Evolutionary conservation across 1,139 yeast species (phyloP).

Genomic region (Candida labiduridarum): DNA sequence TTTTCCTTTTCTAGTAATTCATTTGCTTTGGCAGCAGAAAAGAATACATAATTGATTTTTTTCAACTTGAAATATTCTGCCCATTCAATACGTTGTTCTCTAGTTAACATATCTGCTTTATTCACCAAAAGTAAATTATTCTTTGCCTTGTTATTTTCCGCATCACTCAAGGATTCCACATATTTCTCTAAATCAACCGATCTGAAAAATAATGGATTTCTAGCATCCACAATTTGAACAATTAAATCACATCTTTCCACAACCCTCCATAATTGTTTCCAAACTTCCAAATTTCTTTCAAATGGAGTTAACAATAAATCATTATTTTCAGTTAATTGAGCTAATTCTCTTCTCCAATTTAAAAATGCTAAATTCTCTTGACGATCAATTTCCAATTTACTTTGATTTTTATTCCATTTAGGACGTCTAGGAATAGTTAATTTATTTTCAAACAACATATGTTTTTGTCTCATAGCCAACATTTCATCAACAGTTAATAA

Average conservation of each 20-base stretch:
- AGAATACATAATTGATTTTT: constrained; percentile 83
- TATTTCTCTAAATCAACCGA: constrained; percentile 87
- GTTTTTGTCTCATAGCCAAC: constrained; percentile 61
- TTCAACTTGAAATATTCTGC: constrained; percentile 73
- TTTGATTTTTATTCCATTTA: constrained; percentile 71
- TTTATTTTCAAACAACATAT: constrained; percentile 73
- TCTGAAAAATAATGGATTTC: constrained; percentile 89
- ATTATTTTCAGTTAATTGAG: constrained; percentile 76
- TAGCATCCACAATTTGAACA: constrained; percentile 97
- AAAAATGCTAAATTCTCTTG: constrained; percentile 89
- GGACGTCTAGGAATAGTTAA: constrained; percentile 97
- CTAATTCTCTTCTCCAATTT: constrained; percentile 91
- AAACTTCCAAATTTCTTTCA: constrained; percentile 95
- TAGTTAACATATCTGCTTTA: constrained; percentile 87
- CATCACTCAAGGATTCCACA: constrained; percentile 69
- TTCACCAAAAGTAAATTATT: constrained; percentile 83
- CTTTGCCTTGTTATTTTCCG: constrained; percentile 52
- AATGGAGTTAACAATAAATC: constrained; percentile 93
- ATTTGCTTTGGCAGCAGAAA: constrained; percentile 87
- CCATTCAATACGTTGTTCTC: constrained; percentile 80
- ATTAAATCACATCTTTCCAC: constrained; percentile 92
- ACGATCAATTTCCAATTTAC: constrained; percentile 78
- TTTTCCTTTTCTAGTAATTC: constrained; percentile 63
- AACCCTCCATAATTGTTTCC: constrained; percentile 99
- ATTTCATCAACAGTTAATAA: constrained; percentile 71